Evolutionary conservation across 2,329 filamentous ascomycete species (phyloP).

Genomic region (Aspergillus proliferans): DNA sequence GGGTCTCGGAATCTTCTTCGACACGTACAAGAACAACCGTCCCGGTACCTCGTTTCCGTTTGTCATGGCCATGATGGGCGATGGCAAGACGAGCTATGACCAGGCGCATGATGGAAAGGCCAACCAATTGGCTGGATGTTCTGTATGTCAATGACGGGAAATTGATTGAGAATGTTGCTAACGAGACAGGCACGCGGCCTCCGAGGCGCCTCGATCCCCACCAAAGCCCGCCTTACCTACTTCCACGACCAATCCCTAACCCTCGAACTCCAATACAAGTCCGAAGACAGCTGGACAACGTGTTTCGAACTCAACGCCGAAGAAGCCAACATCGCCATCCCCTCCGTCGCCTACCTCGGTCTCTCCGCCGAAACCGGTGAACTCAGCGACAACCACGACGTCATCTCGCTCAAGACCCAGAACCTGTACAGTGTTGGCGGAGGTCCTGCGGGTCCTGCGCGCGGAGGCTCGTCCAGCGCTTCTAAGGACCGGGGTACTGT

Average conservation of each 20-base stretch:
- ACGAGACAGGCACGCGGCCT: conserved; percentile 65
- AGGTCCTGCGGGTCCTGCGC: conserved; percentile 19
- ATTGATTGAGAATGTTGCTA: background rate
- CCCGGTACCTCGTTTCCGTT: conserved; percentile 94
- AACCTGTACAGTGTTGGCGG: conserved; percentile 67
- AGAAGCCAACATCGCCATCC: conserved; percentile 66
- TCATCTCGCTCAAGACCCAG: conserved; percentile 76
- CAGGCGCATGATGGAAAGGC: conserved; percentile 91
- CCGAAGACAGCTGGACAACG: conserved; percentile 75
- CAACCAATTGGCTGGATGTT: conserved; percentile 90
- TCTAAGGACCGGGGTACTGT: conserved; percentile 16
- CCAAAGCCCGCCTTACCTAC: conserved; percentile 84
- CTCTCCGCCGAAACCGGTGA: conserved; percentile 79
- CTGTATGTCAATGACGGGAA: conserved; percentile 43
- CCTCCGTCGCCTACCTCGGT: conserved; percentile 60
- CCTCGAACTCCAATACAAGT: conserved; percentile 91
- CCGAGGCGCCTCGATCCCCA: conserved; percentile 70
- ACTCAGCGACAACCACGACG: conserved; percentile 95
- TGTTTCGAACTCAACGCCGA: conserved; percentile 70
- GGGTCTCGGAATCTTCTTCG: conserved; percentile 89
- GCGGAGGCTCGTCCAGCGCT: conserved; percentile 13
- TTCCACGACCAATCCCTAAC: conserved; percentile 91
- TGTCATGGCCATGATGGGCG: conserved; percentile 96
- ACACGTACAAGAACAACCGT: conserved; percentile 99
- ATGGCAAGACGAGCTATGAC: conserved; percentile 83